A percentile compares a stretch with the other conserved stretches of the same genome.
Evolutionary conservation across 768 basidiomycete species (phyloP).

Genomic region (Trametes sanguinea): DNA sequence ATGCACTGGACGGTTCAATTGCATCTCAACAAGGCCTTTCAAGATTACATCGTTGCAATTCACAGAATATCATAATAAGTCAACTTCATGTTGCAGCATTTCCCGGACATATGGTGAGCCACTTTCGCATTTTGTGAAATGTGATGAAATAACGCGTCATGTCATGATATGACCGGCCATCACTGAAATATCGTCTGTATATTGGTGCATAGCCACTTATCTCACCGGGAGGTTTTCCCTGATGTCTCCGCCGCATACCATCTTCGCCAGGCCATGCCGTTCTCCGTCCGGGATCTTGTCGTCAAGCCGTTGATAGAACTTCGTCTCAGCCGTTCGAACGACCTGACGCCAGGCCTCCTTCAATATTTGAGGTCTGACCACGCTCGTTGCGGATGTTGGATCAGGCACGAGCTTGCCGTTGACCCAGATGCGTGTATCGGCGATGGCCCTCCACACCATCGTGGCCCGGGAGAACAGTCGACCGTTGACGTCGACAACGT

Average conservation of each 20-base stretch:
- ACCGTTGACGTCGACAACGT: conserved; percentile 11
- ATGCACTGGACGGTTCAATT: too few species aligned
- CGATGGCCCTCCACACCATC: conserved; percentile 15
- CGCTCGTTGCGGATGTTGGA: not conserved
- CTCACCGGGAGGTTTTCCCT: too few species aligned
- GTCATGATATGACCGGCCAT: too few species aligned
- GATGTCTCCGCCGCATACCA: conserved; percentile 12
- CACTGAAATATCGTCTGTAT: too few species aligned
- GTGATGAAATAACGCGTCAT: too few species aligned
- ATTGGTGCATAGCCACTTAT: too few species aligned
- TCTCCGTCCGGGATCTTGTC: not conserved
- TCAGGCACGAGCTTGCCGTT: not conserved
- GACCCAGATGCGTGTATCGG: conserved; percentile 7
- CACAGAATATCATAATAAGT: too few species aligned
- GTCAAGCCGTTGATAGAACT: conserved; percentile 1
- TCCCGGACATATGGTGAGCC: too few species aligned
- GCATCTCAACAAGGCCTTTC: too few species aligned
- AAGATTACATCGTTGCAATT: too few species aligned
- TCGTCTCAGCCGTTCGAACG: conserved; percentile 1
- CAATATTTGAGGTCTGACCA: conserved; percentile 2
- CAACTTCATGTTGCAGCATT: too few species aligned
- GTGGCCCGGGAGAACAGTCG: conserved; percentile 20
- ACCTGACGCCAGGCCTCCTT: conserved; percentile 22
- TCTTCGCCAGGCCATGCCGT: not conserved
- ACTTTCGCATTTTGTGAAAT: too few species aligned